phyloP scores from a whole-genome alignment of 73 alveolate species.

The Diophrys sp. region DNA sequence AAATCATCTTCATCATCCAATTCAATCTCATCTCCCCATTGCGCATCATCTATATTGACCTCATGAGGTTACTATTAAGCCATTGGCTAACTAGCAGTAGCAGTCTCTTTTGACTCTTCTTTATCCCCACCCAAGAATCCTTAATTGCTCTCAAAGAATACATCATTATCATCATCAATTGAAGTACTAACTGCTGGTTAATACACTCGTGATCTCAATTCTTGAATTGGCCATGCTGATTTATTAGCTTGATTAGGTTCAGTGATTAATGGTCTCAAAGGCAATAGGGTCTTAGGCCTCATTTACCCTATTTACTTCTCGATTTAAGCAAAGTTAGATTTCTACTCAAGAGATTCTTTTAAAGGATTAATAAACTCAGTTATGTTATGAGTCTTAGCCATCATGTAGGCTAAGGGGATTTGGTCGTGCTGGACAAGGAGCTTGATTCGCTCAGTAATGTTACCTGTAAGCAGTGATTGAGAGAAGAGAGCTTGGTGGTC shows the following conservation, averaged over 20 bases:
- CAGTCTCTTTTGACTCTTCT: background rate
- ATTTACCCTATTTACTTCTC: constrained; percentile 4
- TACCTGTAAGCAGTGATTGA: constrained; percentile 71
- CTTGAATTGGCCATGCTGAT: constrained; percentile 3
- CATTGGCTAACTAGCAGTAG: background rate
- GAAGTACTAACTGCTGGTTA: background rate
- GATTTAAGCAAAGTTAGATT: constrained; percentile 18
- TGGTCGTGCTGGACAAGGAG: constrained; percentile 78
- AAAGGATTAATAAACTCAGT: constrained; percentile 50
- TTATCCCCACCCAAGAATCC: background rate
- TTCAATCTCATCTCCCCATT: constrained; percentile 45
- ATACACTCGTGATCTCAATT: background rate
- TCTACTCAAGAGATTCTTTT: constrained; percentile 26
- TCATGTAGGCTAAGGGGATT: constrained; percentile 75
- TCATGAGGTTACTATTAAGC: too few relatives aligned
- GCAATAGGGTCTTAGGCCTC: constrained; percentile 28
- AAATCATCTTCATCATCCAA: constrained; percentile 15
- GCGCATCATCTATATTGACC: constrained; percentile 8
- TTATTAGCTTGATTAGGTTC: background rate
- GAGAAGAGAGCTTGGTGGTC: constrained; percentile 69
- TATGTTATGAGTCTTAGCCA: constrained; percentile 67
- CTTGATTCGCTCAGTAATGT: constrained; percentile 70
- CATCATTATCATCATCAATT: background rate
- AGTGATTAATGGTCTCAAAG: constrained; percentile 23
- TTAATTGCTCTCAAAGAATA: background rate